Evolutionary conservation across 148 eudicot genomes (phyloP), one percentile per base, ranked within the genome.

Genomic region (Pouteria glomerata): DNA sequence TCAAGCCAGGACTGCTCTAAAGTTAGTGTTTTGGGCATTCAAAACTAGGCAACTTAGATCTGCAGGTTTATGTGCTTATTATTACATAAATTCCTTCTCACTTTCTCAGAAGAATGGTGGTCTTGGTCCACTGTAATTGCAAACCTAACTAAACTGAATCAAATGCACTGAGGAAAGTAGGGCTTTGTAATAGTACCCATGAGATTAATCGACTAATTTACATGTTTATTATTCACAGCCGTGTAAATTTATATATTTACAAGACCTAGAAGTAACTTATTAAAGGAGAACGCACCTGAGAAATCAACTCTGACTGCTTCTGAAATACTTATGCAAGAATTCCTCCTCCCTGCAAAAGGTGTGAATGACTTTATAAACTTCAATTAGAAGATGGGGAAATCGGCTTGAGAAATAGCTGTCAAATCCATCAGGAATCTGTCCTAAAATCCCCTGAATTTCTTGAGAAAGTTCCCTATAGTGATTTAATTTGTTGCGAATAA

Each of bases 391-490:
- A 44, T 74, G 79, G 6, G 96, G 98, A 58, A 87, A 93, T 68
- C 98, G 86, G 48, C 73, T 84, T 1, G 74, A 78, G 70, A 93
- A 93, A 79, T 93, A 93, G 55, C 66, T 67, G 71, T 93, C 83
- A 69, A 86, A 93, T 52, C 98, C 98, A 69, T 90, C 90, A 1
- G 96, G 96, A 58, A 88, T 84, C 14, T 88, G 68, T 57, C 98
- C 96, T 55, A 93, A 65, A 24, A 85, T 78, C 71, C 82, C 89
- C 87, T 85, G 93, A 61, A 93, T 84, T 31, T 93, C 91, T 47
- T 68, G 72, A 47, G 96, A 77, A 74, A 93, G 83, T 70, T 90
- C 93, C 35, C 93, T 82, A 69, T 85, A 93, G 69, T 93, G 98
- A 77, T 88, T 93, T 68, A 86, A 68, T 79, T 90, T 93, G 75